These are phyloP conservation scores for sunflower (Helianthus annuus) DNA, from an alignment of 129 eudicot species.

Conservation along the genomic window HanXRQr2.0-SUNRISE NC_035435.2:171937680-171938179, in stretches of 20 bases:
- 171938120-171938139: background rate
- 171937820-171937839: background rate
- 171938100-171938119: background rate
- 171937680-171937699: conserved; percentile 59
- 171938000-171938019: background rate
- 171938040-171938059: conserved; percentile 14
- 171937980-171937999: background rate
- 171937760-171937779: background rate
- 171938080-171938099: background rate
- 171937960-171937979: background rate
- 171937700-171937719: conserved; percentile 18
- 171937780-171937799: background rate
- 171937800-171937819: background rate
- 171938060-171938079: conserved; percentile 8
- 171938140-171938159: background rate
- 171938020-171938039: background rate
- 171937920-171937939: background rate
- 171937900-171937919: background rate
- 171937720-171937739: conserved; percentile 17
- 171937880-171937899: background rate
- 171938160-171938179: background rate
- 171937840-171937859: background rate
- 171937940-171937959: no score
- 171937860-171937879: conserved; percentile 11
- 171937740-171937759: background rate